These are phyloP conservation scores for Nasturtium officinale DNA, from an alignment of 345 rosid species.

Conservation along the genomic window DNA sequence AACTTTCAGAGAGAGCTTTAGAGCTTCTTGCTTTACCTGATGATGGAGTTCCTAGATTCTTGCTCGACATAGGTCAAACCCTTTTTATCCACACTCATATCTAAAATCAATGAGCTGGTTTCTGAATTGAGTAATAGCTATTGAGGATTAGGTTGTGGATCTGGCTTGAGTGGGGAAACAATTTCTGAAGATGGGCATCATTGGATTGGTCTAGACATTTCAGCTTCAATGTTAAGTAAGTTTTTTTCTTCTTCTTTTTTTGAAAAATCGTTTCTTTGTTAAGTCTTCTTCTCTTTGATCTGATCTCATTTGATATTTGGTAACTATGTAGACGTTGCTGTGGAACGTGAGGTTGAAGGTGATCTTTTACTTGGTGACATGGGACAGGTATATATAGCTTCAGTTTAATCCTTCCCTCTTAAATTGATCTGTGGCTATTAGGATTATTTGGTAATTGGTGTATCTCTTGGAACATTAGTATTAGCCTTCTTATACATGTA, in stretches of 20 bases:
- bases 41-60: conserved; percentile 76
- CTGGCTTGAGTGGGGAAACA: conserved; percentile 93
- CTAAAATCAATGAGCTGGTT: neutral
- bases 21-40: conserved; percentile 92
- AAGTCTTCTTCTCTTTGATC: neutral
- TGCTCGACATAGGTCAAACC: conserved; percentile 78
- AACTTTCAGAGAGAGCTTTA: conserved; percentile 86
- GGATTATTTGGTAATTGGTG: neutral
- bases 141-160: conserved; percentile 74
- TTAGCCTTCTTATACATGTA: conserved; percentile 4
- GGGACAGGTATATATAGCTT: conserved; percentile 75
- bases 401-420: neutral
- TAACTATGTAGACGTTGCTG: conserved; percentile 61
- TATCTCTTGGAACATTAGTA: neutral
- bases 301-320: neutral
- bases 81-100: neutral
- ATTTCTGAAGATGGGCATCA: conserved; percentile 77
- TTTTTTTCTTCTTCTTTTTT: neutral
- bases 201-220: conserved; percentile 93
- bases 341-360: conserved; percentile 88
- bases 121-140: neutral
- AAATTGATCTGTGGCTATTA: neutral
- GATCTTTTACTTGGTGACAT: conserved; percentile 92
- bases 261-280: neutral
- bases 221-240: conserved; percentile 87